Evolutionary conservation across 805 yeast species (phyloP).

Genomic region (Crinitomyces ghanaensis): DNA sequence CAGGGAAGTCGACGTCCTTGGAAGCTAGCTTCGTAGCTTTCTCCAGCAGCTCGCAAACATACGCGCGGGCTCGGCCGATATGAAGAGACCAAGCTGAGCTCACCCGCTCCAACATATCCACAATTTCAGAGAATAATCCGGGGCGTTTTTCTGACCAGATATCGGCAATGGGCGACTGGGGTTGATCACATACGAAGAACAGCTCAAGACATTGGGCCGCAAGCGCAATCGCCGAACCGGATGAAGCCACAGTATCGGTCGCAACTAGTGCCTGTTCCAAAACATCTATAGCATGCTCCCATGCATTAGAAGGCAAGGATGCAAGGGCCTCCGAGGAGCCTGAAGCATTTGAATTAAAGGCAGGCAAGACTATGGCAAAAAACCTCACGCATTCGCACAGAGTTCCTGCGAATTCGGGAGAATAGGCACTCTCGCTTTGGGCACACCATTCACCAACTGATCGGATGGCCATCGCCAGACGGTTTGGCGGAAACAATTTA

Average conservation of each 20-base stretch:
- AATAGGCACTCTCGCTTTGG: conserved; percentile 53
- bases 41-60: conserved; percentile 6
- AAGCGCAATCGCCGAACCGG: no score
- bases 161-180: conserved; percentile 35
- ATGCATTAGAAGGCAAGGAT: conserved; percentile 5
- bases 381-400: conserved; percentile 43
- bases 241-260: no score
- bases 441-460: conserved; percentile 46
- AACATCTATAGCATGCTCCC: conserved; percentile 10
- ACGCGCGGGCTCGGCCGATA: conserved; percentile 4
- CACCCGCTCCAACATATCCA: conserved; percentile 34
- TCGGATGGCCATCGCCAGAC: conserved; percentile 50
- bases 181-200: conserved; percentile 32
- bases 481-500: conserved; percentile 46
- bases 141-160: conserved; percentile 18
- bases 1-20: conserved; percentile 5
- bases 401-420: conserved; percentile 37
- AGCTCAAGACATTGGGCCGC: no score
- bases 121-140: conserved; percentile 18
- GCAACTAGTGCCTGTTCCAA: conserved; percentile 12
- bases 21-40: conserved; percentile 6
- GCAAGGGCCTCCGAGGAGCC: no score
- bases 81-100: conserved; percentile 6
- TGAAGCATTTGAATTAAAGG: no score
- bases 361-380: conserved; percentile 20